phyloP scores from a whole-genome alignment of 2,329 filamentous ascomycete genomes.

The Hypoxylon sp. region DNA sequence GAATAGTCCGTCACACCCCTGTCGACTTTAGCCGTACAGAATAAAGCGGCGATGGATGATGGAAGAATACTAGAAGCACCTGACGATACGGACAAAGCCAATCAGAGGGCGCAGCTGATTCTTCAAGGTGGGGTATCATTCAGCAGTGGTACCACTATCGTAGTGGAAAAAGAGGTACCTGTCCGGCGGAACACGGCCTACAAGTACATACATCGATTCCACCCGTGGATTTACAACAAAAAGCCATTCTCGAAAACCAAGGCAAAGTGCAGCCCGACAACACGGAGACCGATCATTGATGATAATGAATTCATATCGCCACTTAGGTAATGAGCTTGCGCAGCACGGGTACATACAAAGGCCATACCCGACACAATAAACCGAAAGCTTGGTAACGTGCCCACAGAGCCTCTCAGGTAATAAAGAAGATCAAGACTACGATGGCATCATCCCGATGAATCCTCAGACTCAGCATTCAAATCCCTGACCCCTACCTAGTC shows the following conservation, averaged over 20 bases:
- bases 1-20: constrained; percentile 43
- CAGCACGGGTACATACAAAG: not conserved
- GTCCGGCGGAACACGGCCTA: constrained; percentile 8
- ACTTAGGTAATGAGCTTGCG: constrained; percentile 9
- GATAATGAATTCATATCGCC: constrained; percentile 13
- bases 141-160: constrained; percentile 29
- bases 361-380: not conserved
- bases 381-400: not conserved
- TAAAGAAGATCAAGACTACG: constrained; percentile 23
- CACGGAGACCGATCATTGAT: constrained; percentile 5
- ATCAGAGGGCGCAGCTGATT: constrained; percentile 30
- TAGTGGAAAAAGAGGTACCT: constrained; percentile 11
- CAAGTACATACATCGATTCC: constrained; percentile 14
- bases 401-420: constrained; percentile 3
- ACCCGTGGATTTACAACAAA: constrained; percentile 1
- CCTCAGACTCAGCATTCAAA: constrained; percentile 13
- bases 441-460: constrained; percentile 34
- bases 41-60: constrained; percentile 52
- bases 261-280: constrained; percentile 5
- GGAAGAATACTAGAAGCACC: constrained; percentile 50
- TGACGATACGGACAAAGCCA: constrained; percentile 42
- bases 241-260: constrained; percentile 24
- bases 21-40: constrained; percentile 41
- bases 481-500: constrained; percentile 6
- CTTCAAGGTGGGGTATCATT: constrained; percentile 34